Base-by-base conservation (phyloP, 768 basidiomycete species). In the Panaeolus cyanescens region DNA sequence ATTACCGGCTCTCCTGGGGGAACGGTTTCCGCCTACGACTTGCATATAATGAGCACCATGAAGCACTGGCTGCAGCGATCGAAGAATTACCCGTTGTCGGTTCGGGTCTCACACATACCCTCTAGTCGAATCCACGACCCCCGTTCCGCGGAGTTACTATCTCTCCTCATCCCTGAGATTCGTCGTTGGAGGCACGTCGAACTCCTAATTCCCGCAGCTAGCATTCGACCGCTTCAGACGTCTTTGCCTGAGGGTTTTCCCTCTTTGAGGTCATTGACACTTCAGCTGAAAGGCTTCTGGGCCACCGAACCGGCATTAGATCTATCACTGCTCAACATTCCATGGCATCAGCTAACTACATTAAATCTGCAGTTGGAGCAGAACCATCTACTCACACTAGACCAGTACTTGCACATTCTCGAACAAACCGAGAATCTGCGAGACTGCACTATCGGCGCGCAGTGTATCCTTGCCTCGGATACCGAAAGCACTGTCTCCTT, bases 271-370 rank as follows among this genome's bases (percentile, higher is more conserved):
- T 71, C 74, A 20, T 54, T 81, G n/a, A 64, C 67, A 5, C 56
- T 81, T 12, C 70, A 74, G 37, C 64, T 72, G 45, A 67, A 67
- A 22, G 75, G 75, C 1, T 50, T 55, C 28, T 70, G 67, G 68
- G 59, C 56, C 22, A 50, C 70, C 5, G 39, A 25, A 5, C 57
- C 67, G 10, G 59, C 68, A 28, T 58, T 77, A 37, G 64, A 74
- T 36, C 53, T 77, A 25, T 65, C 64, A 8, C 37, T 62, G 13
- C 50, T 73, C 13, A 67, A 70, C 15, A 67, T 81, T 32, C 74
- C 77, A 33, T 83, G 80, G 79, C 59, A 59, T n/a, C 80, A 78
- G 59, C 68, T 82, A 12, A 74, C 77, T 0, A 58, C 55, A 19
- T 54, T 83, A 9, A 70, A 79, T 65, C 71, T 82, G 17, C 74